Conservation (phyloP, 805 yeast species). For the Isabelozyma pseudorhagii region DNA sequence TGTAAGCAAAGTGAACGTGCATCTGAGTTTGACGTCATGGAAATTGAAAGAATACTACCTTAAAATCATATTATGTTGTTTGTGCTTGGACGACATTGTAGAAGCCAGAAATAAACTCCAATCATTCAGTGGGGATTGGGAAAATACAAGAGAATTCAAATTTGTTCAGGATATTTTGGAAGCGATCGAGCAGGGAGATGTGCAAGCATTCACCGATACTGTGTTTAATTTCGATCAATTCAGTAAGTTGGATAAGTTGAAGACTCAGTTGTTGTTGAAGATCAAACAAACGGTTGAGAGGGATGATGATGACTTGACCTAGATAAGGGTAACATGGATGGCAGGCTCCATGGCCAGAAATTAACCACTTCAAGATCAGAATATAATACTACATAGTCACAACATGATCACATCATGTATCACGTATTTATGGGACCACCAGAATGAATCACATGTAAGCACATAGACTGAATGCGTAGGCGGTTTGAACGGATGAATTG, state of each 20-base stretch:
- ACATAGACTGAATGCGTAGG: too few species aligned
- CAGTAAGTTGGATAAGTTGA: conserved; percentile 85
- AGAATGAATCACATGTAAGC: too few species aligned
- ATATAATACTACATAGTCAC: too few species aligned
- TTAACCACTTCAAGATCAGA: too few species aligned
- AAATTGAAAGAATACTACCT: conserved; percentile 87
- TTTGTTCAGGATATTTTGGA: conserved; percentile 64
- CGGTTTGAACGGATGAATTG: too few species aligned
- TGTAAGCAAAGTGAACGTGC: conserved; percentile 72
- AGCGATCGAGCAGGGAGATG: conserved; percentile 77
- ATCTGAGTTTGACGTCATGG: conserved; percentile 81
- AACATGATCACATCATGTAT: too few species aligned
- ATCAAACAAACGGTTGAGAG: conserved; percentile 73
- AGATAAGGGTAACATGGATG: too few species aligned
- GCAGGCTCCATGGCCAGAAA: too few species aligned
- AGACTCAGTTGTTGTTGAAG: conserved; percentile 76
- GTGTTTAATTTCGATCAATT: conserved; percentile 86
- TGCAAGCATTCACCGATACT: conserved; percentile 68
- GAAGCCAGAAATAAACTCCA: conserved; percentile 78
- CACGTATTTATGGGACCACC: too few species aligned
- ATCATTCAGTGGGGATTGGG: conserved; percentile 65
- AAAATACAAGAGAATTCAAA: conserved; percentile 70
- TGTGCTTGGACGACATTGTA: conserved; percentile 77
- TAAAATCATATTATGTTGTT: conserved; percentile 75
- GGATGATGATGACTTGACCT: conserved; percentile 61